Base-by-base conservation (phyloP, 768 basidiomycete genomes). In the Mycena vulgaris region DNA sequence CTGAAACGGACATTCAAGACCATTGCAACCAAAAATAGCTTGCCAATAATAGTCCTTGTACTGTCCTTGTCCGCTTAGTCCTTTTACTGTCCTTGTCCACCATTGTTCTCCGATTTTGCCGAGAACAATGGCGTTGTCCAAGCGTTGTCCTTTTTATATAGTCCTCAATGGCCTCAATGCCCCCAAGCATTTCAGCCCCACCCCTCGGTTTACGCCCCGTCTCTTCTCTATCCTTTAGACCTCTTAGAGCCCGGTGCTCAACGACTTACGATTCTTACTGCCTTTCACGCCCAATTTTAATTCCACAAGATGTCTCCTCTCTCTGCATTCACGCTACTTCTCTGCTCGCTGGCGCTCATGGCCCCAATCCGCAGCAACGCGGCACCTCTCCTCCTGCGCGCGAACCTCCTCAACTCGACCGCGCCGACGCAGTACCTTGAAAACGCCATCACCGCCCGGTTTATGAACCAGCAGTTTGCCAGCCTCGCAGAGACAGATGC, bases 391-490 rank as follows among this genome's bases (percentile, higher is more conserved):
- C 45, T 57, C 27, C 27, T 30, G 49, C 62, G 48, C 33, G 23
- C 19, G 17, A 10, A 2, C 9, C 9, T 42, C 33, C 39, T 72
- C 53, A 64, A 64, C 61, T 58, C 63, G 2, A 52, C 65, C 45
- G 63, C 67, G 14, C 59, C 67, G 27, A 45, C 40, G 48, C 59
- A 60, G 19, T 71, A 55, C 63, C 13, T 64, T 31, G 60, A 86
- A 70, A 89, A 89, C 66, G 89, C 79, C 5, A 75, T 87, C 23
- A 83, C 83, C 45, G 89, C 89, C 14, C 88, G 87, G 72, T 80
- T 83, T 51, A 79, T 86, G 33, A 89, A 89, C 66, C 74, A 77
- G 21, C 78, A 88, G 64, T 92, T 90, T 77, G 77, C 81, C 33
- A 72, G 78, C 3, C 69, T 91, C 64, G 84, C 80, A 16, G 72